Evolutionary conservation across 2,329 filamentous ascomycete genomes (phyloP).

Genomic region (Epichloe bromicola): DNA sequence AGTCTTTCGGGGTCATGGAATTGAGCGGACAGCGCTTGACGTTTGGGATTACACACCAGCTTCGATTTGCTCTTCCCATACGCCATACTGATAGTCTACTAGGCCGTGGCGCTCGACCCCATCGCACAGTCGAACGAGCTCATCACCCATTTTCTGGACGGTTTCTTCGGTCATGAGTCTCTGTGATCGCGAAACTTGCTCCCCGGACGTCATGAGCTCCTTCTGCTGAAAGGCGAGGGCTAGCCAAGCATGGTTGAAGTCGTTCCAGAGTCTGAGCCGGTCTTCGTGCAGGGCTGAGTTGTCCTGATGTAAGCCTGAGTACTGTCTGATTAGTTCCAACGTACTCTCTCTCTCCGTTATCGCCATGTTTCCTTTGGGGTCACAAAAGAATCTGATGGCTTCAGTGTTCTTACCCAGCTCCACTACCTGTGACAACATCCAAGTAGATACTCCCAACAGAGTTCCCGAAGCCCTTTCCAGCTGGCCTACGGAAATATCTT

Average conservation of each 20-base stretch:
- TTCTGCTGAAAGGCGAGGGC: slow-evolving; percentile 72
- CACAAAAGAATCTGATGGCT: neutral
- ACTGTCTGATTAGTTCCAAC: neutral
- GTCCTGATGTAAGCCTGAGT: slow-evolving; percentile 66
- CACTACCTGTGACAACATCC: slow-evolving; percentile 41
- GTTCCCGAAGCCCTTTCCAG: slow-evolving; percentile 39
- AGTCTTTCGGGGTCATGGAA: neutral
- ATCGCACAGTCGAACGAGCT: slow-evolving; percentile 73
- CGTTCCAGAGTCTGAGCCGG: slow-evolving; percentile 76
- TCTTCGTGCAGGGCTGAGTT: slow-evolving; percentile 63
- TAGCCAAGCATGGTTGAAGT: slow-evolving; percentile 91
- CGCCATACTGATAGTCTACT: slow-evolving; percentile 93
- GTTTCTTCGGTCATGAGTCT: slow-evolving; percentile 54
- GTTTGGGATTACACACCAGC: slow-evolving; percentile 43
- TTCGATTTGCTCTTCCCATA: slow-evolving; percentile 89
- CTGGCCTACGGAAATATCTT: slow-evolving; percentile 46
- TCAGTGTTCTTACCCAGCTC: slow-evolving; percentile 36
- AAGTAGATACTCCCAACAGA: slow-evolving; percentile 38
- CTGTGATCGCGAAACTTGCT: slow-evolving; percentile 43
- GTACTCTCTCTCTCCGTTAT: neutral
- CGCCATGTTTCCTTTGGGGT: neutral
- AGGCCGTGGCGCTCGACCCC: slow-evolving; percentile 81
- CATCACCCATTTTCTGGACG: slow-evolving; percentile 68
- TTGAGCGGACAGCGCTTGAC: neutral
- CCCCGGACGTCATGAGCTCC: slow-evolving; percentile 52